These are phyloP conservation scores for Trypanosoma theileri DNA, from an alignment of 208 protist species.

Conservation along the genomic window DNA sequence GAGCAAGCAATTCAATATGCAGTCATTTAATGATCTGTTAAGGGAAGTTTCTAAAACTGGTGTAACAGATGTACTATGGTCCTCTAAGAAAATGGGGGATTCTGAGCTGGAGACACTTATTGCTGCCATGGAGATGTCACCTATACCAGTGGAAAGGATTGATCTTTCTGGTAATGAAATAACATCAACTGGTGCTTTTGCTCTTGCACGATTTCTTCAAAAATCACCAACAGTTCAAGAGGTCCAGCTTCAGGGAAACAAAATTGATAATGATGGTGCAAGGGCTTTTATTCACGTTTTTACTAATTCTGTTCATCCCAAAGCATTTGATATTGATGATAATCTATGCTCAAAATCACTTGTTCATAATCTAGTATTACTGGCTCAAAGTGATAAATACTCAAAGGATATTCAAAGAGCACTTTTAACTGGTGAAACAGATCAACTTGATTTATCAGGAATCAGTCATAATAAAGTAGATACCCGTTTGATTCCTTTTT, in stretches of 20 bases:
- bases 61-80: conserved; percentile 42
- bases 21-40: conserved; percentile 46
- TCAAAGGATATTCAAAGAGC: conserved; percentile 38
- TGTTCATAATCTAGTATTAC: conserved; percentile 46
- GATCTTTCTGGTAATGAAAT: conserved; percentile 65
- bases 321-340: conserved; percentile 41
- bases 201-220: conserved; percentile 44
- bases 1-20: conserved; percentile 2
- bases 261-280: conserved; percentile 67
- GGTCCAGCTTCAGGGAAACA: conserved; percentile 56
- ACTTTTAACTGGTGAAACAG: conserved; percentile 39
- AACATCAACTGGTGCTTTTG: conserved; percentile 43
- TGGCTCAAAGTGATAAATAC: conserved; percentile 43
- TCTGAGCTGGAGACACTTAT: conserved; percentile 56
- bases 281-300: conserved; percentile 54
- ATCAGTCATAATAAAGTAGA: conserved; percentile 58
- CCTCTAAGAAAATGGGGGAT: conserved; percentile 41
- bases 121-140: conserved; percentile 58
- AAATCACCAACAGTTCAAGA: conserved; percentile 39
- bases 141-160: conserved; percentile 37
- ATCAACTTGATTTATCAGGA: conserved; percentile 50
- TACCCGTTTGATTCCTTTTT: conserved; percentile 52
- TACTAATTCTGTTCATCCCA: conserved; percentile 31
- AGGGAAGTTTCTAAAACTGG: conserved; percentile 43
- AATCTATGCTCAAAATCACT: conserved; percentile 50